A percentile compares a stretch with the other conserved stretches of the same genome.
Conservation (phyloP, 768 basidiomycete species). For the Macrolepiota fuliginosa region DNA sequence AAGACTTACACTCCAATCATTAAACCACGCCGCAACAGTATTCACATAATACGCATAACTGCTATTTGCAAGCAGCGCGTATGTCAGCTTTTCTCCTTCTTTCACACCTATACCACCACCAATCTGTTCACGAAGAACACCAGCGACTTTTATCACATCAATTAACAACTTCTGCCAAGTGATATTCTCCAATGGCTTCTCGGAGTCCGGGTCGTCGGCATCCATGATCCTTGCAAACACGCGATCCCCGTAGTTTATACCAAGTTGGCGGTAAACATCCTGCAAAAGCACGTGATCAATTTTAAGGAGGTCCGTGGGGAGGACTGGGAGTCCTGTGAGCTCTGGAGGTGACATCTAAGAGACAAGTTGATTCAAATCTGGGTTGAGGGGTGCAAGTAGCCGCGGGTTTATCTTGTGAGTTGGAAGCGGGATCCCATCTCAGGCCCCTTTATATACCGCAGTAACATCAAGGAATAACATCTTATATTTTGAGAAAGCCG, state of each 20-base stretch:
- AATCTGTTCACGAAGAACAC: background rate
- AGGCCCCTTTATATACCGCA: no score
- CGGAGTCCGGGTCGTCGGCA: conserved; percentile 3
- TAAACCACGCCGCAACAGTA: conserved; percentile 11
- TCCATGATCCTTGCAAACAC: conserved; percentile 11
- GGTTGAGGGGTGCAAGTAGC: no score
- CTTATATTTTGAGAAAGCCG: no score
- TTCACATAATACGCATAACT: conserved; percentile 11
- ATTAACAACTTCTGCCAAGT: conserved; percentile 9
- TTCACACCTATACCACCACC: background rate
- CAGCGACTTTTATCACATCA: conserved; percentile 4
- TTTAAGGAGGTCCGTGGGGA: conserved; percentile 10
- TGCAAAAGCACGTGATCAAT: conserved; percentile 1
- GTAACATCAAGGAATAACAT: no score
- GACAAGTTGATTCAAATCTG: no score
- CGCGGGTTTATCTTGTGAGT: no score
- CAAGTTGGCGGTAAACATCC: conserved; percentile 12
- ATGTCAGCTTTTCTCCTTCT: background rate
- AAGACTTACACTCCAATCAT: conserved; percentile 9
- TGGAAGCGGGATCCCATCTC: no score
- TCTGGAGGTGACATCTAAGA: background rate
- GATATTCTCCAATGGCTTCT: conserved; percentile 1
- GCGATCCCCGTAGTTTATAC: conserved; percentile 8
- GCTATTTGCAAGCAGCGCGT: conserved; percentile 11
- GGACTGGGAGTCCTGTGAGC: conserved; percentile 6